Base-by-base conservation (phyloP, 2,329 filamentous ascomycete species). In the Immersiporthe knoxdaviesiana region DNA sequence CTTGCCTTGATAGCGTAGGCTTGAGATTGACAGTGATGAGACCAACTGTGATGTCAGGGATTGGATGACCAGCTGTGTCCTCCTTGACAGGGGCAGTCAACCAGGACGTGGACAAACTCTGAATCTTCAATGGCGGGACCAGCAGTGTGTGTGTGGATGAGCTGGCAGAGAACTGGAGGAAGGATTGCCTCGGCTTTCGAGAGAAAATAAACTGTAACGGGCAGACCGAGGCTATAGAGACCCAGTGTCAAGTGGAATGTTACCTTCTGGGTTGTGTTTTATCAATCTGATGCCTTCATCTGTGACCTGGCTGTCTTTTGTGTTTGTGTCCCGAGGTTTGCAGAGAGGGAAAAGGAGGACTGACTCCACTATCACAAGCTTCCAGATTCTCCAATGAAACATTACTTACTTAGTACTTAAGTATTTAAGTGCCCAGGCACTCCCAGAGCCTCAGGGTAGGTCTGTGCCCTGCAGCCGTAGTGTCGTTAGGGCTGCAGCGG, bases 361-460 rank as follows among this genome's bases (percentile, higher is more conserved):
- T n/a, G n/a, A n/a, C 30, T 11, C 54, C 27, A 35, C 54, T 58
- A 18, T 58, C 54, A 58, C 54, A 58, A 58, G 54, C 54, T n/a
- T 50, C 6, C n/a, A 52, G 47, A 44, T 21, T n/a, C 7, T 58
- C n/a, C 24, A 30, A n/a, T 35, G 50, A 59, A 32, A 59, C 54
- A 32, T 32, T 16, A 59, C n/a, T 16, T 54, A 54, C 11, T 16
- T 10, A n/a, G 37, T 39, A 16, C 5, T 5, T 21, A 5, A 8
- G 24, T 30, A n/a, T n/a, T n/a, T n/a, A n/a, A n/a, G n/a, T n/a
- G n/a, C n/a, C n/a, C n/a, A n/a, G n/a, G n/a, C n/a, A n/a, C n/a
- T n/a, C n/a, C n/a, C n/a, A 21, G 18, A 18, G 54, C 18, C 27
- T 21, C 54, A 59, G 30, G 16, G 54, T 35, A 4, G 54, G 54